These are phyloP conservation scores for Puya raimondii DNA, from an alignment of 176 grass and related monocot species.

Conservation along the genomic window DNA sequence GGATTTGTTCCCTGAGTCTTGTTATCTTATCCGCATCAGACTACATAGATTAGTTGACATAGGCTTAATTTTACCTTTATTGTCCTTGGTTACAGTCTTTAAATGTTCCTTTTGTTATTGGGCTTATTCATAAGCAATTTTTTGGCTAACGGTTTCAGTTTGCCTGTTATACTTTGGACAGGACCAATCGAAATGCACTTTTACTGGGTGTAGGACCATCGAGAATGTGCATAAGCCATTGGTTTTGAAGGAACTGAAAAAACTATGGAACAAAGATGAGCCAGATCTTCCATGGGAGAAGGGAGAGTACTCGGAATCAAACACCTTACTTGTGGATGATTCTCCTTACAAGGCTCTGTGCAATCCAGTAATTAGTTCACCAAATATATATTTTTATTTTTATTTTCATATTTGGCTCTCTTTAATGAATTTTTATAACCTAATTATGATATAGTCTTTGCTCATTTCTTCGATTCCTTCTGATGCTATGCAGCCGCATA, in stretches of 20 bases:
- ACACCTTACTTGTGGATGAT: constrained; percentile 95
- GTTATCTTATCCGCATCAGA: constrained; percentile 9
- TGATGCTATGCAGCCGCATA: constrained; percentile 50
- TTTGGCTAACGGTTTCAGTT: background rate
- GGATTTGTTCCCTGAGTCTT: constrained; percentile 7
- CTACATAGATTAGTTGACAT: constrained; percentile 5
- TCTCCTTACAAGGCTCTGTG: constrained; percentile 88
- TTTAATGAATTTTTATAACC: constrained; percentile 13
- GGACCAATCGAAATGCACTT: constrained; percentile 71
- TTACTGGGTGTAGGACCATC: constrained; percentile 50
- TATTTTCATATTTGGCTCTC: constrained; percentile 9
- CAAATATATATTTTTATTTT: constrained; percentile 1
- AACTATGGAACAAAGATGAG: constrained; percentile 76
- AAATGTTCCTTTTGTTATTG: background rate
- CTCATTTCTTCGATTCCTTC: constrained; percentile 23
- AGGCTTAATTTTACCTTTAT: constrained; percentile 4
- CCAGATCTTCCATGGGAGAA: constrained; percentile 64
- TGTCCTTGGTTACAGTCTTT: background rate
- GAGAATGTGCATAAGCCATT: constrained; percentile 59
- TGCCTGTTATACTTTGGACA: constrained; percentile 23
- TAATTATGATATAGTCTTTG: constrained; percentile 5
- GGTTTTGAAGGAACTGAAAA: constrained; percentile 80
- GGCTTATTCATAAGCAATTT: background rate
- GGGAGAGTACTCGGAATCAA: constrained; percentile 68
- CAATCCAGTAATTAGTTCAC: constrained; percentile 62